A percentile compares a stretch with the other conserved stretches of the same genome.
phyloP scores from a whole-genome alignment of 805 yeast species.

The Nakazawaea ernobii region DNA sequence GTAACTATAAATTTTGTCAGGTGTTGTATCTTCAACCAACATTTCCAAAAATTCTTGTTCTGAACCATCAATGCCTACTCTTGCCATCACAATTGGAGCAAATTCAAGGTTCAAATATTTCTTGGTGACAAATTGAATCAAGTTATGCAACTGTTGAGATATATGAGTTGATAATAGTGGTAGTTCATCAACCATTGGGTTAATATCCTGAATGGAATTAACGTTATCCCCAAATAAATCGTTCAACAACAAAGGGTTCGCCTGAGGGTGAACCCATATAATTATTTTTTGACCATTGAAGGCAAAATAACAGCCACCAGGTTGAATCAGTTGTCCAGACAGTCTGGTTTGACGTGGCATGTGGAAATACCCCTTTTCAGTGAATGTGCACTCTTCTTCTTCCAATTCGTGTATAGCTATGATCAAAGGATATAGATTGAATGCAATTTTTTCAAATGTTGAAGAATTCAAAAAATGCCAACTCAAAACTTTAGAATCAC shows the following conservation, averaged over 20 bases:
- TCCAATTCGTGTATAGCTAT: slow-evolving; percentile 67
- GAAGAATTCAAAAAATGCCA: slow-evolving; percentile 44
- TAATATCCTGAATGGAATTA: slow-evolving; percentile 38
- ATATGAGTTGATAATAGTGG: slow-evolving; percentile 69
- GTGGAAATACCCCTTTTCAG: slow-evolving; percentile 34
- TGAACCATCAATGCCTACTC: slow-evolving; percentile 60
- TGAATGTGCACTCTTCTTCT: slow-evolving; percentile 47
- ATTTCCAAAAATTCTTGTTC: slow-evolving; percentile 50
- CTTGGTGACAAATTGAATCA: slow-evolving; percentile 51
- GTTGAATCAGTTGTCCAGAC: slow-evolving; percentile 33
- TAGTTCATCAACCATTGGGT: slow-evolving; percentile 47
- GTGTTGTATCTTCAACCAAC: slow-evolving; percentile 68
- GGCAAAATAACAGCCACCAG: slow-evolving; percentile 73
- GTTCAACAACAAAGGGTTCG: slow-evolving; percentile 57
- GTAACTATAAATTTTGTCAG: slow-evolving; percentile 50
- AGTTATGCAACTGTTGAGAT: slow-evolving; percentile 58
- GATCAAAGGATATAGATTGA: slow-evolving; percentile 75
- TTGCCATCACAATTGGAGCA: slow-evolving; percentile 51
- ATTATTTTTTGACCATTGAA: slow-evolving; percentile 60
- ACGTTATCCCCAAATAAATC: slow-evolving; percentile 67
- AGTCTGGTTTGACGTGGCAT: slow-evolving; percentile 47
- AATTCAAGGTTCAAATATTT: slow-evolving; percentile 30
- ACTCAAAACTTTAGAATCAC: slow-evolving; percentile 62
- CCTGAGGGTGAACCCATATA: slow-evolving; percentile 66
- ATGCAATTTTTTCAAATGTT: slow-evolving; percentile 51